These are phyloP conservation scores for Pistacia atlantica DNA, from an alignment of 345 rosid genomes.

Conservation along the genomic window DNA sequence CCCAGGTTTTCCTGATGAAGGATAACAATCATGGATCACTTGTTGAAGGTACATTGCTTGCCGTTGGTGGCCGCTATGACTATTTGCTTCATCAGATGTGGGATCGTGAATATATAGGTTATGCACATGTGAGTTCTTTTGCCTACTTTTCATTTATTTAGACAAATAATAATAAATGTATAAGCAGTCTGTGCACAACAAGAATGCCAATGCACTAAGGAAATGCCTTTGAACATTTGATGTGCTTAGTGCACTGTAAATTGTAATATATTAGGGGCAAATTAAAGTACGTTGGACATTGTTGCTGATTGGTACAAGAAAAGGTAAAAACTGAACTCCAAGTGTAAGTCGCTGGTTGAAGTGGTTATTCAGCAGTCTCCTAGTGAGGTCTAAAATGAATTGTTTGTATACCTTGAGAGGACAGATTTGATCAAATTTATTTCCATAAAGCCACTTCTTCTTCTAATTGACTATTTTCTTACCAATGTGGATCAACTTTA, in stretches of 20 bases:
- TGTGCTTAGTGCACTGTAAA: neutral
- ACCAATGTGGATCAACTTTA: neutral
- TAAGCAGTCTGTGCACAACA: neutral
- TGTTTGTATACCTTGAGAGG: too few species aligned
- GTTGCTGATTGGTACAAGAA: neutral
- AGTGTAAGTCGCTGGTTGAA: too few species aligned
- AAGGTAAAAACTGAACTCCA: neutral
- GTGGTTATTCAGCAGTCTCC: too few species aligned
- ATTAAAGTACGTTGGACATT: neutral
- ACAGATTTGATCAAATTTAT: neutral
- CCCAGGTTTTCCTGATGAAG: conserved; percentile 68
- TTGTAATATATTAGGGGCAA: neutral
- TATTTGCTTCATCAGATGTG: conserved; percentile 78
- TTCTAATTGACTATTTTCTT: neutral
- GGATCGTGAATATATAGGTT: conserved; percentile 61
- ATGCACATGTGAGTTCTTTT: conserved; percentile 27
- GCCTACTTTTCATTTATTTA: conserved; percentile 1
- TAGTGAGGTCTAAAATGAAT: too few species aligned
- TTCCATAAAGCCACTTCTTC: neutral
- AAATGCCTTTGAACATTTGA: neutral
- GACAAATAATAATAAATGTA: neutral
- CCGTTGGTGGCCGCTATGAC: conserved; percentile 95
- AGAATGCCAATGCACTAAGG: neutral
- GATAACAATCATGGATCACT: conserved; percentile 70
- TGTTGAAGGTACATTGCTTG: conserved; percentile 76